Base-by-base conservation (phyloP, 2,329 filamentous ascomycete species). In the Cladophialophora immunda region DNA sequence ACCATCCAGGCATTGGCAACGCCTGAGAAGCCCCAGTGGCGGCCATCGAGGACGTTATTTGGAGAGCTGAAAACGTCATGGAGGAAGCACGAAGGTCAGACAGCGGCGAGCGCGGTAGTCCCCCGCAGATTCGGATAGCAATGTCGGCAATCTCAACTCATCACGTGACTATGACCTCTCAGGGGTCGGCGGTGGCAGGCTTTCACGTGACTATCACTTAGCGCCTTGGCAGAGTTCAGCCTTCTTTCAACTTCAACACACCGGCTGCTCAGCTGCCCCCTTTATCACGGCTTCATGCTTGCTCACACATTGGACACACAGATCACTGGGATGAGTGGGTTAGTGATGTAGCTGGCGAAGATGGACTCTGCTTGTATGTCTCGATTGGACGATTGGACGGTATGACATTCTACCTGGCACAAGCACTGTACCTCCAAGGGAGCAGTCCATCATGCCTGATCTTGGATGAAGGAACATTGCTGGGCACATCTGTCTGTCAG, bases 161-260 rank as follows among this genome's bases (percentile, higher is more conserved):
- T 61, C 58, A 61, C 58, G 58, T 61, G 58, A n/a, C 2, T 3
- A 19, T 9, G 45, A 9, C 30, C 3, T 5, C 4, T 15, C 7
- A 41, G 17, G 2, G 32, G 45, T 30, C 17, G 36, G 30, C 17
- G 45, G 27, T 9, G n/a, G 8, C 13, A 15, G 15, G n/a, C n/a
- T n/a, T n/a, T n/a, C 34, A 61, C 30, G 19, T 45, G 47, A 25
- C 9, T 9, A 13, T 9, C 4, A 13, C 25, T 53, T 54, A 61
- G 58, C 32, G 27, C 45, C 58, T 61, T 61, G 58, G 58, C 58
- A 17, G 7, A 6, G 34, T 22, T 32, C 29, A 17, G 19, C 19
- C 58, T 53, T 52, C 30, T 61, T 61, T 45, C 29, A 38, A 53
- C 47, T 38, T 53, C 58, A 36, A 27, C 45, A 17, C 22, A 61